Percentiles rank a stretch among this genome's conserved stretches.
These are phyloP conservation scores for Neopestalotiopsis sp. DNA, from an alignment of 2,329 filamentous ascomycete species.

Conservation along the genomic window DNA sequence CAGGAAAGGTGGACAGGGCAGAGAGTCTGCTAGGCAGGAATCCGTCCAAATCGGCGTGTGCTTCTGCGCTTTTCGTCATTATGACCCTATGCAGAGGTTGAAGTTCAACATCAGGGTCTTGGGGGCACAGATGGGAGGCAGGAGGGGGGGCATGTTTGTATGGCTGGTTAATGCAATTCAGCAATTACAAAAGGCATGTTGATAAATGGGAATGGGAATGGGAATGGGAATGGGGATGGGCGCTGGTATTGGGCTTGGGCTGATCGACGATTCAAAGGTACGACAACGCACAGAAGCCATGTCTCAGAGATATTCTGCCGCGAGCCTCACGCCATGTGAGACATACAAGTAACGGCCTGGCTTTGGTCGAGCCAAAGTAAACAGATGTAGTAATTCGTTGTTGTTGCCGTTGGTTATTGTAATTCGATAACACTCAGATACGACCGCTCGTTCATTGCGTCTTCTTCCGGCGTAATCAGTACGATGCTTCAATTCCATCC, in stretches of 20 bases:
- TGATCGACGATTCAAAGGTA: neutral
- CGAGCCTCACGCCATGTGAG: constrained; percentile 8
- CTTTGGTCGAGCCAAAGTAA: neutral
- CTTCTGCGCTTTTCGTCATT: neutral
- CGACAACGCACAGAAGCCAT: neutral
- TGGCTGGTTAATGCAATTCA: neutral
- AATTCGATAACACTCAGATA: neutral
- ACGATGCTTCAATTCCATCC: too few species aligned
- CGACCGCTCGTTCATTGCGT: neutral
- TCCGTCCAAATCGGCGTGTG: neutral
- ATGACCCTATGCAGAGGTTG: neutral
- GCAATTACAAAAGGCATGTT: neutral
- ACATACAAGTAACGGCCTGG: constrained; percentile 7
- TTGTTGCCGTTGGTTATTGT: neutral
- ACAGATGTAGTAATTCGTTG: neutral
- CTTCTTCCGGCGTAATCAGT: neutral
- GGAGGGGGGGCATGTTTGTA: neutral
- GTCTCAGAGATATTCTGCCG: neutral
- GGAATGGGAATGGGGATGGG: neutral
- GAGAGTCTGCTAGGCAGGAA: too few species aligned
- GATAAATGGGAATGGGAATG: neutral
- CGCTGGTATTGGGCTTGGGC: neutral
- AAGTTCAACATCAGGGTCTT: neutral
- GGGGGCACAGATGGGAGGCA: neutral
- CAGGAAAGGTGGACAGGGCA: too few species aligned